Base-by-base conservation (phyloP, 1,139 yeast species). In the Pichia kudriavzevii region DNA sequence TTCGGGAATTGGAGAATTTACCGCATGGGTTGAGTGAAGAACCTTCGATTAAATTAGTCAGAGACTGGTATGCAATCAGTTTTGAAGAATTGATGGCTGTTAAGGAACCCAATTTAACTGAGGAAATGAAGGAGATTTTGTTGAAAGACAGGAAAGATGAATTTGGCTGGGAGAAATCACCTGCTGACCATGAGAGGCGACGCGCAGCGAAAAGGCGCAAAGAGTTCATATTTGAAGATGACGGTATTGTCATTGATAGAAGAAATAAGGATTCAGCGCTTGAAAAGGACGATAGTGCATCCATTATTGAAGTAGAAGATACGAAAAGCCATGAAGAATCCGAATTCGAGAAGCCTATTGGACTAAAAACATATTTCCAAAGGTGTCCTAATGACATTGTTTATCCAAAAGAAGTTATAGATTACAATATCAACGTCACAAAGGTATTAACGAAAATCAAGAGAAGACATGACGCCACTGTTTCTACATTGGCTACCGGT, bases 401-500 rank as follows among this genome's bases (percentile, higher is more conserved):
- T 24, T 57, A 57, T 39, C 91, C 94, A 9, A 68, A 74, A 38
- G 93, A 80, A 53, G 81, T 83, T 15, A 71, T 73, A 47, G 77
- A 75, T 41, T 85, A 79, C 60, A 85, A 83, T 58, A 72, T 72
- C 47, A 47, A 56, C 16, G 88, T 84, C 11, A 75, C 77, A 35
- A 78, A 78, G 35, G 66, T 84, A 0, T 64, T 85, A 40, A 70
- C 75, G 34, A 73, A 69, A 45, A 85, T 85, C 56, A 85, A 85
- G 53, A 73, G 72, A 49, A 67, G 95, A 35, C 95, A 87, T 55
- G 95, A 87, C 59, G 94, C 95, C 3, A 88, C 94, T 0, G 95
- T 87, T 10, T 82, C 94, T 9, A 85, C 95, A 0, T 80, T 87
- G 58, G 95, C 95, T 1, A 88, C 83, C 50, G 95, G 95, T 14